Conservation (phyloP, 2,329 filamentous ascomycete species). For the Fusarium sp. region DNA sequence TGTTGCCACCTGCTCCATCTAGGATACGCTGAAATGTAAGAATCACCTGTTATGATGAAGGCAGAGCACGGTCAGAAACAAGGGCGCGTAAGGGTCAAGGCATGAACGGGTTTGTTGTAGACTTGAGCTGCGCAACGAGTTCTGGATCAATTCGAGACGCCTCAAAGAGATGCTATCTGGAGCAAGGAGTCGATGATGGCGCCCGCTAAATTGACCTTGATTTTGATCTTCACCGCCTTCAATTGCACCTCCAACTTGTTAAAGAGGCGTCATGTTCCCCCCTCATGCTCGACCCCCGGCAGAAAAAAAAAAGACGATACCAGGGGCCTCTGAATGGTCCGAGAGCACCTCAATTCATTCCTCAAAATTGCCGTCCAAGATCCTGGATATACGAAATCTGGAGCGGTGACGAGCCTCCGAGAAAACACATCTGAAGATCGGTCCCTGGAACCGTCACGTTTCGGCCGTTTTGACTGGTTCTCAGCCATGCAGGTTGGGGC, state of each 20-base stretch:
- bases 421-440: not conserved
- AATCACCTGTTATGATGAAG: conserved; percentile 39
- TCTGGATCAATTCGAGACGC: conserved; percentile 25
- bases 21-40: conserved; percentile 38
- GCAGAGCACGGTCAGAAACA: conserved; percentile 25
- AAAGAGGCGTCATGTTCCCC: conserved; percentile 12
- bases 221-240: conserved; percentile 39
- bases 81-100: conserved; percentile 17
- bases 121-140: conserved; percentile 14
- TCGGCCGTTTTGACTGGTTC: conserved; percentile 31
- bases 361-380: conserved; percentile 42
- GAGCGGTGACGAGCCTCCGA: conserved; percentile 32
- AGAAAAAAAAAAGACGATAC: conserved; percentile 14
- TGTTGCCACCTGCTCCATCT: conserved; percentile 38
- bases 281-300: conserved; percentile 18
- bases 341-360: conserved; percentile 20
- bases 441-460: conserved; percentile 11
- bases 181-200: conserved; percentile 7
- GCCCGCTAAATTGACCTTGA: conserved; percentile 19
- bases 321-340: conserved; percentile 36
- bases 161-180: not conserved
- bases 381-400: conserved; percentile 34
- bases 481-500: conserved; percentile 28
- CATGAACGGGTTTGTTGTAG: conserved; percentile 5
- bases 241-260: conserved; percentile 14